Conservation (phyloP, 441 rosid species). For the Gossypium lobatum region DNA sequence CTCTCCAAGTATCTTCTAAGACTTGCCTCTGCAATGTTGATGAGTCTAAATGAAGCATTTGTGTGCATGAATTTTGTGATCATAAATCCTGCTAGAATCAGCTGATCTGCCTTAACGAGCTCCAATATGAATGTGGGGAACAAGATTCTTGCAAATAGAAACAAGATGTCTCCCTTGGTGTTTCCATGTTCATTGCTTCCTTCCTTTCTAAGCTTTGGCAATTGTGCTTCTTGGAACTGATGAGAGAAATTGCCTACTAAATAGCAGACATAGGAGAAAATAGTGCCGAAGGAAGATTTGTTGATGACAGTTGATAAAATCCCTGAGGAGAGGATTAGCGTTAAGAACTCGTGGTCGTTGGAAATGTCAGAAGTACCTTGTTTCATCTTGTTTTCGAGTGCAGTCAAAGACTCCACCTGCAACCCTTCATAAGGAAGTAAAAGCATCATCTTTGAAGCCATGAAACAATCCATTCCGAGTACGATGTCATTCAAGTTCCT, state of each 20-base stretch:
- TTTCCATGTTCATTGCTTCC: constrained; percentile 16
- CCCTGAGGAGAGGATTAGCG: constrained; percentile 61
- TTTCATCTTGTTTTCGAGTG: constrained; percentile 62
- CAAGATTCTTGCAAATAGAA: constrained; percentile 51
- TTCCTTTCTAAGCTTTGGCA: constrained; percentile 21
- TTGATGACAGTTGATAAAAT: constrained; percentile 43
- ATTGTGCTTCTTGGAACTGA: constrained; percentile 53
- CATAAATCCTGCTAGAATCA: constrained; percentile 69
- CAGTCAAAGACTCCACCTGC: constrained; percentile 44
- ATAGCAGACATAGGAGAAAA: constrained; percentile 70
- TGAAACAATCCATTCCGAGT: constrained; percentile 34
- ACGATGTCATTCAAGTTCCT: constrained; percentile 36
- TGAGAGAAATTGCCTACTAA: constrained; percentile 70
- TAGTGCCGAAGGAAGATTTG: constrained; percentile 37
- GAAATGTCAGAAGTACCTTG: constrained; percentile 46
- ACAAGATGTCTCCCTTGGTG: constrained; percentile 13
- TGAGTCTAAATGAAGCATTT: constrained; percentile 55
- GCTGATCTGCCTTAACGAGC: constrained; percentile 74
- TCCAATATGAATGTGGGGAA: constrained; percentile 65
- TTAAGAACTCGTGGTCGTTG: constrained; percentile 51
- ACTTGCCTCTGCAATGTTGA: constrained; percentile 49
- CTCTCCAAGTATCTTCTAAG: constrained; percentile 53
- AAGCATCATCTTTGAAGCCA: constrained; percentile 58
- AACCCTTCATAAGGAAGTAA: constrained; percentile 65
- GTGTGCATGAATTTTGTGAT: constrained; percentile 82